A percentile compares a stretch with the other conserved stretches of the same genome.
Conservation (phyloP, 169 alveolate species). For the Plasmodium reichenowi region DNA sequence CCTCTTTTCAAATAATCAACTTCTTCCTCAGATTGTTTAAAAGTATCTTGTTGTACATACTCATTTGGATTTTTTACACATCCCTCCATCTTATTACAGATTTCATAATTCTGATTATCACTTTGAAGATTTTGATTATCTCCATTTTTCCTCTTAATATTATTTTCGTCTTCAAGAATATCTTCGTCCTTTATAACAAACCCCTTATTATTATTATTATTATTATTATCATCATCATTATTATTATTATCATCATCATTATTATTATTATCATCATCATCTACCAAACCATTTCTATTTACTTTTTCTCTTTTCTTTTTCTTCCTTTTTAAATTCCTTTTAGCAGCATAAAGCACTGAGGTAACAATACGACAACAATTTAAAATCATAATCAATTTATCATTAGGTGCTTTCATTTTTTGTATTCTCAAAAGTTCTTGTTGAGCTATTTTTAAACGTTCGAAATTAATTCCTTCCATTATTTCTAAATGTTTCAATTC, state of each 20-base stretch:
- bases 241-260: constrained; percentile 74
- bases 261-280: constrained; percentile 77
- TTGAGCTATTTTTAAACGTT: constrained; percentile 37
- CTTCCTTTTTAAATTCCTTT: constrained; percentile 12
- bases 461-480: constrained; percentile 29
- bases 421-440: constrained; percentile 65
- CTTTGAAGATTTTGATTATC: background rate
- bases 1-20: no score
- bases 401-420: constrained; percentile 83
- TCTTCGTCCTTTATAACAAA: no score
- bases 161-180: background rate
- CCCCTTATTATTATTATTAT: background rate
- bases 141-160: background rate
- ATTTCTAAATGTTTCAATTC: constrained; percentile 82
- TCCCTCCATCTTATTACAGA: no score
- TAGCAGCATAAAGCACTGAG: constrained; percentile 77
- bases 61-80: background rate
- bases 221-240: background rate
- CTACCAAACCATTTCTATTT: constrained; percentile 20
- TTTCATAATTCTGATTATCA: no score
- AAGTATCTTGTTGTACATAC: background rate
- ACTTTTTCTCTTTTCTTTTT: background rate
- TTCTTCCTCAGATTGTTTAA: no score
- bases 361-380: constrained; percentile 84
- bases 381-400: constrained; percentile 82